Percentiles rank a stretch among this genome's conserved stretches.
Conservation (phyloP, 2,329 filamentous ascomycete species). For the Diatrype stigma region DNA sequence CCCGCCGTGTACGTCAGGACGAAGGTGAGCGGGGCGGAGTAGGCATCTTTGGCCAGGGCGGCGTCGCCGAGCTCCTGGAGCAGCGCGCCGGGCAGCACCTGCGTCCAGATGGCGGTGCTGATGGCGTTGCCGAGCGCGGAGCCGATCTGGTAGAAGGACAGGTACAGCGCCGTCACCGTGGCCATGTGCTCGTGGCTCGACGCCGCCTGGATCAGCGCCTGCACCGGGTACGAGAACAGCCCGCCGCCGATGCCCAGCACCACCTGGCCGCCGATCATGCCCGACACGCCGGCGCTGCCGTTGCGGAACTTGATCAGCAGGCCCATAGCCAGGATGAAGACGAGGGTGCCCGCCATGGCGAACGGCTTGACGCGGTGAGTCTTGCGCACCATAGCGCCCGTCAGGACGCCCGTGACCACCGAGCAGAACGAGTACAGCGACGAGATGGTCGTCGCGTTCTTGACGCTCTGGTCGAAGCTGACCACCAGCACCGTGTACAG, state of each 20-base stretch:
- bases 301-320: constrained; percentile 62
- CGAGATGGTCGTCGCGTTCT: constrained; percentile 53
- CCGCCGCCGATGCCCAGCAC: constrained; percentile 61
- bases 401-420: constrained; percentile 47
- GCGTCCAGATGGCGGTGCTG: constrained; percentile 60
- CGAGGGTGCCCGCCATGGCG: constrained; percentile 54
- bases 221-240: constrained; percentile 52
- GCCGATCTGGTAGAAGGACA: constrained; percentile 60
- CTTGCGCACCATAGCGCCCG: constrained; percentile 54
- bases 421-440: constrained; percentile 57
- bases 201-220: constrained; percentile 39
- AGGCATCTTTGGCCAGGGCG: constrained; percentile 32
- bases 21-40: constrained; percentile 32
- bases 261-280: constrained; percentile 59
- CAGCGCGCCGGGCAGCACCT: constrained; percentile 48
- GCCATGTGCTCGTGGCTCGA: constrained; percentile 52
- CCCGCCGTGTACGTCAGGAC: constrained; percentile 35
- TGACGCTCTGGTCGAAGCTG: constrained; percentile 55
- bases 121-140: constrained; percentile 57
- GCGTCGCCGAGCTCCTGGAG: constrained; percentile 30
- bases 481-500: constrained; percentile 60
- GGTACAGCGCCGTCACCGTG: constrained; percentile 59
- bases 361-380: constrained; percentile 60
- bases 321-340: constrained; percentile 63
- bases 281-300: constrained; percentile 42